Base-by-base conservation (phyloP, 1,139 yeast species). In the Candida labiduridarum region DNA sequence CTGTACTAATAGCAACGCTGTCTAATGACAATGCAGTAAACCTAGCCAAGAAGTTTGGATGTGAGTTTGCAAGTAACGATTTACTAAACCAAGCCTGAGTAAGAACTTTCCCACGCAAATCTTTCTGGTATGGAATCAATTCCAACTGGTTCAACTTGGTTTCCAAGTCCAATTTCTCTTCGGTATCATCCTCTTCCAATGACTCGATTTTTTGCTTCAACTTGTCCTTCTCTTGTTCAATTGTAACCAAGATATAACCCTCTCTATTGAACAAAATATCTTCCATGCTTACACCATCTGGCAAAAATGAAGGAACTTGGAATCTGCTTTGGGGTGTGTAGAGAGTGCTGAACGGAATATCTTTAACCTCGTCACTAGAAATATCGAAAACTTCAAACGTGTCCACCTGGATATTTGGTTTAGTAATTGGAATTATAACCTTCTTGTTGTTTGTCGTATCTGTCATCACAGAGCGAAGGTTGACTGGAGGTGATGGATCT, bases 11-110 rank as follows among this genome's bases (percentile, higher is more conserved):
- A 10, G 65, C 61, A 8, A 80, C 80, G 64, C 79, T 82, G 25
- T 80, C 80, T 18, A 82, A 61, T 41, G 82, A 80, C 39, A 85
- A 66, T 27, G 78, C 72, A 60, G 85, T 78, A 46, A 83, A 80
- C 59, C 84, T 85, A 2, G 92, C 89, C 43, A 87, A 73, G 59
- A 87, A 87, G 62, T 86, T 87, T 11, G 95, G 95, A 65, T 87
- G 87, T 1, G 89, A 83, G 61, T 86, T 86, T 1, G 91, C 85
- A 47, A 87, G 68, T 36, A 87, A 67, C 2, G 89, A 79, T 56
- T 80, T 80, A 59, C 85, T 84, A 59, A 85, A 87, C 82, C 87
- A 85, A 45, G 82, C 67, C 56, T 82, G 83, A 4, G 85, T 78
- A 43, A 85, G 65, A 1, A 86, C 61, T 54, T 81, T 82, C 0